A percentile compares a stretch with the other conserved stretches of the same genome.
phyloP scores from a whole-genome alignment of 2,329 filamentous ascomycete species.

The Epichloe glyceriae region DNA sequence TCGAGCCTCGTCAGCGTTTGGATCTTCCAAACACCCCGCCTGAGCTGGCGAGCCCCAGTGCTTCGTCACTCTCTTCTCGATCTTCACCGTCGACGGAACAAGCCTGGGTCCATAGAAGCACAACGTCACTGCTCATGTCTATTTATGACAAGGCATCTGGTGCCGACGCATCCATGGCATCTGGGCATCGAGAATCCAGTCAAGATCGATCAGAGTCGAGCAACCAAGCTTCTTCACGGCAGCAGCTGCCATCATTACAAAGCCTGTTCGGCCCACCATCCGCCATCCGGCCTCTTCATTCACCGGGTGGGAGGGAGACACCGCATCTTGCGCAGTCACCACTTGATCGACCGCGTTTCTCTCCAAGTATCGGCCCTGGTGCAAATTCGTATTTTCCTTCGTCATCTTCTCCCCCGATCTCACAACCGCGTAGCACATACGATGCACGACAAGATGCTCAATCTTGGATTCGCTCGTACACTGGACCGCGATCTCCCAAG shows the following conservation, averaged over 20 bases:
- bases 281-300: conserved; percentile 29
- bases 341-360: conserved; percentile 31
- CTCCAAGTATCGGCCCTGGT: conserved; percentile 24
- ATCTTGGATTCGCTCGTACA: conserved; percentile 20
- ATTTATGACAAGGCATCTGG: conserved; percentile 38
- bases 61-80: conserved; percentile 33
- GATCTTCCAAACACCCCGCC: conserved; percentile 40
- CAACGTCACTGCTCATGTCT: conserved; percentile 42
- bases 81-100: conserved; percentile 30
- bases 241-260: conserved; percentile 43
- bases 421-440: conserved; percentile 33
- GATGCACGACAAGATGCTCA: conserved; percentile 33
- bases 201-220: conserved; percentile 23
- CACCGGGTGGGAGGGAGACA: conserved; percentile 34
- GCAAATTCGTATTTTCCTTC: conserved; percentile 37
- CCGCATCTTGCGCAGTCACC: conserved; percentile 31
- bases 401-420: conserved; percentile 20
- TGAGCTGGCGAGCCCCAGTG: conserved; percentile 39
- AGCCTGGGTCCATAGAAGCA: conserved; percentile 27
- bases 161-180: conserved; percentile 29
- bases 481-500: conserved; percentile 32
- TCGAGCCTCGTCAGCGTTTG: conserved; percentile 38
- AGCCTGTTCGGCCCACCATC: conserved; percentile 41
- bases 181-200: conserved; percentile 22
- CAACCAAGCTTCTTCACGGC: conserved; percentile 20